Evolutionary conservation across 2,329 filamentous ascomycete genomes (phyloP), one percentile per base, ranked within the genome.

Genomic region (Xylaria arbuscula): DNA sequence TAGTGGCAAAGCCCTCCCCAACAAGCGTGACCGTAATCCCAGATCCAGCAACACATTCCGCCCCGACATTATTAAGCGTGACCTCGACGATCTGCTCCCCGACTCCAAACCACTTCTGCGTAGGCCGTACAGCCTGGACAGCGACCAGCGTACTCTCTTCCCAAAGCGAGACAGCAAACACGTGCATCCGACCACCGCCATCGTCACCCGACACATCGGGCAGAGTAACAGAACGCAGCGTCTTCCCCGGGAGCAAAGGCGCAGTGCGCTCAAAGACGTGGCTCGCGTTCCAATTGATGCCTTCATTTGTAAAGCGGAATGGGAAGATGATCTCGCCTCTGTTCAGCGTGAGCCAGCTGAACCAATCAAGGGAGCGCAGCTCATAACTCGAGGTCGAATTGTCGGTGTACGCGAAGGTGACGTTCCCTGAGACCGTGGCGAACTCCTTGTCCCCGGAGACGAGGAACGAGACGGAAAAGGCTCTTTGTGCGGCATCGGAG

Each of bases 261-360:
- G 78, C 80, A 1, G 81, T 81, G 45, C 80, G 79, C 74, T 86
- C 83, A 58, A 82, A 85, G 22, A 85, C 82, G 70, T 78, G 80
- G 71, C 83, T 82, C 3, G 79, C 81, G 28, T 78, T 78, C 48
- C 80, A 72, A 55, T 77, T 62, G 15, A 75, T 69, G 17, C 73
- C 72, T 0, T 59, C 78, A 2, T 72, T 42, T 0, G 82, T 84
- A 71, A 79, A 84, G 51, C 81, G 80, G 62, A 74, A 77, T 0
- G 83, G 82, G 61, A 81, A 81, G 28, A 83, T 78, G 63, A 86
- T 77, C 62, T 84, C 82, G 53, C 84, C 84, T 15, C 80, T 79
- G 60, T 82, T 81, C 69, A 85, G 80, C 10, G 82, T 81, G 59
- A 84, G 73, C 72, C 80, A 83, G 57, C 78, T 81, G 74, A 78